Conservation (phyloP, 345 rosid species). For the Eucalyptus erythrocorys region DNA sequence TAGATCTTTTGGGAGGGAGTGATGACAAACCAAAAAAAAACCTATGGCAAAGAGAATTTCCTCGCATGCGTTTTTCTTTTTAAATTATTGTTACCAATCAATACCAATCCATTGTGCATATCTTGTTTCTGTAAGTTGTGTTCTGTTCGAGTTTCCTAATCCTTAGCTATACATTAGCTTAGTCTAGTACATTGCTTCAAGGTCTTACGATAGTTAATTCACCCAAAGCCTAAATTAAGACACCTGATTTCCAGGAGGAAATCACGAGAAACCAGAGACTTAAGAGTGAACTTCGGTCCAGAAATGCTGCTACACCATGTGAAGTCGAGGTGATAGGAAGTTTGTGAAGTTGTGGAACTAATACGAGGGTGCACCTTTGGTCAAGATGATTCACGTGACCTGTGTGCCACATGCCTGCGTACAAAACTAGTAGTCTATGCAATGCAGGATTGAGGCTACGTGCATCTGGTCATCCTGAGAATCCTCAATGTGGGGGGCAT, state of each 20-base stretch:
- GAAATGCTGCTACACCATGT: neutral
- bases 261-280: slow-evolving; percentile 35
- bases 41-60: neutral
- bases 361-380: neutral
- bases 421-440: neutral
- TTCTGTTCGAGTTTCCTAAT: neutral
- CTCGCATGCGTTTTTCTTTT: neutral
- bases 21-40: neutral
- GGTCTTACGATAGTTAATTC: neutral
- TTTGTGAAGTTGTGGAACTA: neutral
- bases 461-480: neutral
- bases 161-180: neutral
- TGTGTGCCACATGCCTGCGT: neutral
- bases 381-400: neutral
- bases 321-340: neutral
- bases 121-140: neutral
- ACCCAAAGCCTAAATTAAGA: neutral
- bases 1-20: neutral
- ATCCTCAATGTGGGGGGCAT: neutral
- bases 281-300: neutral
- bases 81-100: neutral
- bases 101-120: neutral
- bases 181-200: neutral
- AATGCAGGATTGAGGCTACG: neutral
- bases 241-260: slow-evolving; percentile 31